Conservation (phyloP, 1,284 basidiomycete genomes). For the Ceratobasidium sp. region DNA sequence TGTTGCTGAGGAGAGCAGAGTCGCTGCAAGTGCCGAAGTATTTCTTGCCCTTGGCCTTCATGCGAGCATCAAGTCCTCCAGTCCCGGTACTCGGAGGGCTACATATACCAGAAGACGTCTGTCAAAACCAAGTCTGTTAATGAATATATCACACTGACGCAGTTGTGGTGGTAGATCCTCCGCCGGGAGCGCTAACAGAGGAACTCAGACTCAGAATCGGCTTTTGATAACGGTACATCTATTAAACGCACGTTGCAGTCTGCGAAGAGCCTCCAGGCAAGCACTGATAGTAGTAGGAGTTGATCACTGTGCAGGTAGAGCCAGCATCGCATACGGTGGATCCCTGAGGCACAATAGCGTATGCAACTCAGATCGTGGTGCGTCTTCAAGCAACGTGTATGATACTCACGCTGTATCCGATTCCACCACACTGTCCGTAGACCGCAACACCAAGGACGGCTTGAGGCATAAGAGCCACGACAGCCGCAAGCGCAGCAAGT, state of each 20-base stretch:
- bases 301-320: constrained; percentile 18
- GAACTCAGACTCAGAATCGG: not conserved
- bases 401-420: constrained; percentile 22
- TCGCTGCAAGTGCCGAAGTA: constrained; percentile 48
- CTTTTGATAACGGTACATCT: no score
- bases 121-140: not conserved
- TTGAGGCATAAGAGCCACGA: constrained; percentile 15
- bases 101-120: no score
- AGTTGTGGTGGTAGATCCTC: constrained; percentile 34
- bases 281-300: constrained; percentile 36
- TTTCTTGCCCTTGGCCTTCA: constrained; percentile 52
- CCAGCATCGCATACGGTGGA: constrained; percentile 14
- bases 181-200: not conserved
- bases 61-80: constrained; percentile 55
- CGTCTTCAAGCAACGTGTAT: not conserved
- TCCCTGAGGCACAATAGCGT: not conserved
- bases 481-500: constrained; percentile 11
- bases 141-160: not conserved
- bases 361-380: not conserved
- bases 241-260: constrained; percentile 11
- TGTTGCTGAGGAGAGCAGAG: constrained; percentile 18
- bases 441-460: constrained; percentile 12
- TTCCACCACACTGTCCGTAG: constrained; percentile 37
- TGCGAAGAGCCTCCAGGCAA: not conserved
- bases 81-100: constrained; percentile 19